These are phyloP conservation scores for Cladorrhinum sp. DNA, from an alignment of 2,329 filamentous ascomycete genomes.

Conservation along the genomic window DNA sequence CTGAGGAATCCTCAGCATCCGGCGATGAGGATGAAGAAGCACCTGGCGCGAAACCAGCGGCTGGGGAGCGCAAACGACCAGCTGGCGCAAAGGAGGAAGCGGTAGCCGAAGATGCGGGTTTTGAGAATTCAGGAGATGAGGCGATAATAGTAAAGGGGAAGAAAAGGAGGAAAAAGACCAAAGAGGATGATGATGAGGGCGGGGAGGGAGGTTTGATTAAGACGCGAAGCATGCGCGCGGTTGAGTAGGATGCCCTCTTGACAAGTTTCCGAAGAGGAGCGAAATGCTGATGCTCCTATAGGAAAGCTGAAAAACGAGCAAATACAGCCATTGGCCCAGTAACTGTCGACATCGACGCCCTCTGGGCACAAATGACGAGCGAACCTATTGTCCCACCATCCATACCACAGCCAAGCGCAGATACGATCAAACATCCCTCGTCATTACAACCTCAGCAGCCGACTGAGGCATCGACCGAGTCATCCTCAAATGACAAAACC, in stretches of 20 bases:
- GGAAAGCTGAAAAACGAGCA: constrained; percentile 56
- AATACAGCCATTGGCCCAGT: constrained; percentile 55
- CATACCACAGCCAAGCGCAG: background rate
- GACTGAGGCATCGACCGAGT: constrained; percentile 4
- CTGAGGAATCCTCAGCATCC: constrained; percentile 41
- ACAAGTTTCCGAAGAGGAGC: no score
- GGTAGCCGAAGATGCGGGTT: constrained; percentile 45
- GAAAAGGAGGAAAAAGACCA: constrained; percentile 46
- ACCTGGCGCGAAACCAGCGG: constrained; percentile 30
- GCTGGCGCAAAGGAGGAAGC: constrained; percentile 32
- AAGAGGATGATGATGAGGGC: constrained; percentile 48
- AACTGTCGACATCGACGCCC: constrained; percentile 67
- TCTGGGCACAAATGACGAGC: constrained; percentile 67
- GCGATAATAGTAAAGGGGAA: constrained; percentile 62
- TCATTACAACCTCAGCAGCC: background rate
- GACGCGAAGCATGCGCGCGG: constrained; percentile 67
- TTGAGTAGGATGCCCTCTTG: constrained; percentile 44
- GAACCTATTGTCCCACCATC: constrained; percentile 6
- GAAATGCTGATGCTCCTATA: constrained; percentile 28
- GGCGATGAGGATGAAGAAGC: constrained; percentile 52
- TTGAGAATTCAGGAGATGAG: constrained; percentile 71
- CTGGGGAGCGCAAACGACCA: constrained; percentile 36
- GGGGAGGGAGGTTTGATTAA: constrained; percentile 65
- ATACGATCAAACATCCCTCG: constrained; percentile 5
- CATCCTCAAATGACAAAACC: constrained; percentile 27